phyloP scores from a whole-genome alignment of 345 rosid genomes.

The Trapa bicornis region DNA sequence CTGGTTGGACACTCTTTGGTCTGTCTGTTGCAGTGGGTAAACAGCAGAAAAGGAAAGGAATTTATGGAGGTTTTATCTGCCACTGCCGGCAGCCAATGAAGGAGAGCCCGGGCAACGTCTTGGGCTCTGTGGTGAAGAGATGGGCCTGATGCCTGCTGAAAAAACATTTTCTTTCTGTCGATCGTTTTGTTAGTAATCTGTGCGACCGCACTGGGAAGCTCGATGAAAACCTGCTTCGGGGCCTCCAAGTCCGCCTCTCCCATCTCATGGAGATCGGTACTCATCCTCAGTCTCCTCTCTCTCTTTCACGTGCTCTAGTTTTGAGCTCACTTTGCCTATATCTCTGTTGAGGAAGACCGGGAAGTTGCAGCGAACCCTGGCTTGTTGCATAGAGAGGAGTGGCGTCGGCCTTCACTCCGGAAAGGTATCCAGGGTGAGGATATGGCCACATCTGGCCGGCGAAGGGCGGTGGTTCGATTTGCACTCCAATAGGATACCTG shows the following conservation, averaged over 20 bases:
- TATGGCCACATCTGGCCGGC: slow-evolving; percentile 57
- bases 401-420: slow-evolving; percentile 68
- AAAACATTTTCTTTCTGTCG: too few species aligned
- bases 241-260: slow-evolving; percentile 27
- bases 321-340: background rate
- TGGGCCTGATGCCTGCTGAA: too few species aligned
- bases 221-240: slow-evolving; percentile 26
- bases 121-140: too few species aligned
- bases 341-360: slow-evolving; percentile 35
- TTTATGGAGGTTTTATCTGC: too few species aligned
- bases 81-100: too few species aligned
- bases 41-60: too few species aligned
- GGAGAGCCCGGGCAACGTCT: too few species aligned
- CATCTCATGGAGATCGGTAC: slow-evolving; percentile 46
- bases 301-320: background rate
- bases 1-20: too few species aligned
- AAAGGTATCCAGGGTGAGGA: slow-evolving; percentile 39
- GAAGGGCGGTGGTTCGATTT: slow-evolving; percentile 56
- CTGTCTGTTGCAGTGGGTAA: too few species aligned
- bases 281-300: slow-evolving; percentile 6
- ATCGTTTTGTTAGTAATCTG: too few species aligned
- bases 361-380: slow-evolving; percentile 60
- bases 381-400: slow-evolving; percentile 33
- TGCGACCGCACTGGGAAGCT: background rate
- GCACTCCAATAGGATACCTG: slow-evolving; percentile 40